These are phyloP conservation scores for Vishniacozyma victoriae DNA, from an alignment of 768 basidiomycete genomes.

Conservation along the genomic window DNA sequence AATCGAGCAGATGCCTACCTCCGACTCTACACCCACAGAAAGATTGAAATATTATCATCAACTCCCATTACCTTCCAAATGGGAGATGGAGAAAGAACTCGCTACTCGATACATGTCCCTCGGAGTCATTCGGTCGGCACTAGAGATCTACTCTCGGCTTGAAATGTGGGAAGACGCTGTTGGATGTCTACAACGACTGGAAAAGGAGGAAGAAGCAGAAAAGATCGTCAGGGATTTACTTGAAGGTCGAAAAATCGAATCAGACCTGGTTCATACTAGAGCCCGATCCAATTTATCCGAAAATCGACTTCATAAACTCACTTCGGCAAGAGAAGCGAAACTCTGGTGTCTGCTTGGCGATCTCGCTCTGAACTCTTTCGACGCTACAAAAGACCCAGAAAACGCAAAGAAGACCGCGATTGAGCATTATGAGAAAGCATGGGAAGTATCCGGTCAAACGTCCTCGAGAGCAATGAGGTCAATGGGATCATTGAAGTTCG, in stretches of 20 bases:
- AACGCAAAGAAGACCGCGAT: constrained; percentile 55
- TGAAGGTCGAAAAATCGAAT: constrained; percentile 76
- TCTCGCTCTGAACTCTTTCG: constrained; percentile 49
- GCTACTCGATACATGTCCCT: constrained; percentile 74
- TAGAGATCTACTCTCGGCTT: constrained; percentile 86
- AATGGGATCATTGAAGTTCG: constrained; percentile 76
- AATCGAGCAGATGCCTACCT: constrained; percentile 91
- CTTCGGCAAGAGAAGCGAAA: constrained; percentile 74
- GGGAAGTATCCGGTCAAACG: constrained; percentile 69
- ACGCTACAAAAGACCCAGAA: constrained; percentile 48
- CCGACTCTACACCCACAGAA: constrained; percentile 67
- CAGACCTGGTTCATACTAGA: constrained; percentile 61
- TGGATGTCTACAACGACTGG: constrained; percentile 75
- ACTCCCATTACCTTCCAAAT: constrained; percentile 76
- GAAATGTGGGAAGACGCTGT: constrained; percentile 99
- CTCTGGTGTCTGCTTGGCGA: constrained; percentile 94
- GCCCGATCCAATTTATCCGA: constrained; percentile 54
- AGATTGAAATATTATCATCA: constrained; percentile 73
- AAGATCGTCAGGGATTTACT: constrained; percentile 76
- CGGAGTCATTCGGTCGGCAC: constrained; percentile 80
- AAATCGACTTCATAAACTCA: constrained; percentile 48
- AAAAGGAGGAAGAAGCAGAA: constrained; percentile 70
- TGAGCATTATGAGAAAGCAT: constrained; percentile 74
- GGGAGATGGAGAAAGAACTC: constrained; percentile 90
- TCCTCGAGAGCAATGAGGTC: constrained; percentile 89